A percentile compares a stretch with the other conserved stretches of the same genome.
Evolutionary conservation across 345 rosid genomes (phyloP).

Genomic region (Euphorbia tirucalli): DNA sequence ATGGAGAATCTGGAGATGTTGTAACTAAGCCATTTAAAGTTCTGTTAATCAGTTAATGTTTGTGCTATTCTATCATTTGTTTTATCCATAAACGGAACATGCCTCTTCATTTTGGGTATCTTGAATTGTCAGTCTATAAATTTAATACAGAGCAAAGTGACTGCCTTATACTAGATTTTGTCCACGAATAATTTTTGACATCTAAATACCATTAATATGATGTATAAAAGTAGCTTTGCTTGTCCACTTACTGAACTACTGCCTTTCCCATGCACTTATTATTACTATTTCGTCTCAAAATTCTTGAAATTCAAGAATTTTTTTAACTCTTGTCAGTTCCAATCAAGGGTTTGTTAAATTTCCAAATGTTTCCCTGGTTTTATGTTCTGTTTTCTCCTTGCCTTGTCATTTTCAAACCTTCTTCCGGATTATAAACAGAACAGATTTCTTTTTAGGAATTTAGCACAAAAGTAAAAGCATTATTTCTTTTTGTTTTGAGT

Average conservation of each 20-base stretch:
- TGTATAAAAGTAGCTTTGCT: no score
- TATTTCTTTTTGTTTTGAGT: not conserved
- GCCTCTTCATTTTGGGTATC: not conserved
- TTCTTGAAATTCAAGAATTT: no score
- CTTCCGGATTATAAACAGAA: not conserved
- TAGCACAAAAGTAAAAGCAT: not conserved
- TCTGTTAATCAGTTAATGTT: not conserved
- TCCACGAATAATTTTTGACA: not conserved
- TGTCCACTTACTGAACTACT: not conserved
- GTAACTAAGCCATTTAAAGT: conserved; percentile 22
- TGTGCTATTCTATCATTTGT: not conserved
- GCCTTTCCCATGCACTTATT: no score
- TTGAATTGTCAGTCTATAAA: not conserved
- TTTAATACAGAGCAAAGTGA: not conserved
- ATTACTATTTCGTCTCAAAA: no score
- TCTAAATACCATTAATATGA: not conserved
- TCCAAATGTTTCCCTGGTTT: no score
- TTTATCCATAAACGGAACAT: not conserved
- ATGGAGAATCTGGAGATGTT: conserved; percentile 23
- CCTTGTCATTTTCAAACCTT: not conserved
- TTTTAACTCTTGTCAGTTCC: no score
- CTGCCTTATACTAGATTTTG: not conserved
- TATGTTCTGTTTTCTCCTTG: no score
- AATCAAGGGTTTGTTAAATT: no score
- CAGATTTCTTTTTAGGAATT: not conserved